Base-by-base conservation (phyloP, 306 rosid species). In the Spatholobus suberectus region DNA sequence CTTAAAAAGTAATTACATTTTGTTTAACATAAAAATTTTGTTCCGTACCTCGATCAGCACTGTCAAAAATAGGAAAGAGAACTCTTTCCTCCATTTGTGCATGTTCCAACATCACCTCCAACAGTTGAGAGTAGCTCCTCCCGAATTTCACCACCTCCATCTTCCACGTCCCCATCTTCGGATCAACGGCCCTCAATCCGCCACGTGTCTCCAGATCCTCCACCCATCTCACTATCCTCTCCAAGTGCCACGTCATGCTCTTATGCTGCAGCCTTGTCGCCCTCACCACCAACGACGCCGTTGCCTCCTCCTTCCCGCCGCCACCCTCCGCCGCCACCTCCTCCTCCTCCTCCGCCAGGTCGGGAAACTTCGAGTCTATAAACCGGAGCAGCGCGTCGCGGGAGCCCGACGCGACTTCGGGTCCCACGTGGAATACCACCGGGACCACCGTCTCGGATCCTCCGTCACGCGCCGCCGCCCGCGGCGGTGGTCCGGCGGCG, bases 11-110 rank as follows among this genome's bases (percentile, higher is more conserved):
- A n/a, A n/a, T n/a, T n/a, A n/a, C n/a, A n/a, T n/a, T n/a, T n/a
- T n/a, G n/a, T n/a, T n/a, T n/a, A n/a, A n/a, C n/a, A n/a, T 58
- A 23, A 23, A 23, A 55, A 21, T 23, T 55, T 23, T 55, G 29
- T 55, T 52, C 26, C 10, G 14, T 63, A 93, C 97, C 94, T 86
- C 93, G 90, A 84, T 93, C 97, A 40, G 90, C 94, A 51, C 10
- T 54, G 37, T 93, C 93, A 68, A 93, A 81, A 76, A 91, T 89
- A 21, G 97, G 97, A 75, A 93, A 93, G 23, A 91, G 82, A 58
- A 93, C 86, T 52, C 66, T 87, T 83, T 93, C 97, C 65, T 93
- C 97, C 97, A 93, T 93, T 81, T 90, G 97, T 12, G 96, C 96
- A 69, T 93, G 97, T 47, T 93, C 97, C 75, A 93, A 54, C 97